These are phyloP conservation scores for Uromyces viciae-fabae DNA, from an alignment of 1,284 basidiomycete genomes.

Conservation along the genomic window DNA sequence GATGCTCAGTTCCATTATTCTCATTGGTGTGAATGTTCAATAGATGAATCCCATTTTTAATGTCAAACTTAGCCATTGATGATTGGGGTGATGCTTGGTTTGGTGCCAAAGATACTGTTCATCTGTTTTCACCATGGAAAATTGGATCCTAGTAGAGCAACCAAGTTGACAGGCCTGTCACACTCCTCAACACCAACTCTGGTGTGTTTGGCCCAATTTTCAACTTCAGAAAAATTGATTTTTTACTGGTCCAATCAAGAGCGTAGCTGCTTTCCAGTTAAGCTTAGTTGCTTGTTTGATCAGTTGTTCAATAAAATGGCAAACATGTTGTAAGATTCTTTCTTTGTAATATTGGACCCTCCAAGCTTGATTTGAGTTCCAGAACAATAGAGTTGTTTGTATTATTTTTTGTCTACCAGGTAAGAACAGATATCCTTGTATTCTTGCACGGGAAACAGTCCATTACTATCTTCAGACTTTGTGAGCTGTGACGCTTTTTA, in stretches of 20 bases:
- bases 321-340: background rate
- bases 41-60: too few relatives aligned
- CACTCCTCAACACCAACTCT: background rate
- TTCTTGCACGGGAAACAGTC: too few relatives aligned
- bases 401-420: background rate
- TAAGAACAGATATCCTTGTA: constrained; percentile 7
- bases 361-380: background rate
- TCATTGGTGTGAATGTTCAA: too few relatives aligned
- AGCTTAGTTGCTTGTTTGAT: background rate
- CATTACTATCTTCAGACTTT: too few relatives aligned
- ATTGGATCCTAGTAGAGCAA: background rate
- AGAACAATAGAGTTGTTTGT: background rate
- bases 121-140: background rate
- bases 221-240: background rate
- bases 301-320: background rate
- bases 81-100: background rate
- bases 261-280: background rate
- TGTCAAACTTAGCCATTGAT: too few relatives aligned
- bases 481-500: too few relatives aligned
- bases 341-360: background rate
- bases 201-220: background rate
- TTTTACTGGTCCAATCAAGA: background rate
- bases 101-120: background rate
- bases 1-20: too few relatives aligned
- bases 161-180: background rate